Percentiles rank a stretch among this genome's conserved stretches.
These are phyloP conservation scores for Pythium pyrilobum DNA, from an alignment of 352 stramenopile species.

Conservation along the genomic window DNA sequence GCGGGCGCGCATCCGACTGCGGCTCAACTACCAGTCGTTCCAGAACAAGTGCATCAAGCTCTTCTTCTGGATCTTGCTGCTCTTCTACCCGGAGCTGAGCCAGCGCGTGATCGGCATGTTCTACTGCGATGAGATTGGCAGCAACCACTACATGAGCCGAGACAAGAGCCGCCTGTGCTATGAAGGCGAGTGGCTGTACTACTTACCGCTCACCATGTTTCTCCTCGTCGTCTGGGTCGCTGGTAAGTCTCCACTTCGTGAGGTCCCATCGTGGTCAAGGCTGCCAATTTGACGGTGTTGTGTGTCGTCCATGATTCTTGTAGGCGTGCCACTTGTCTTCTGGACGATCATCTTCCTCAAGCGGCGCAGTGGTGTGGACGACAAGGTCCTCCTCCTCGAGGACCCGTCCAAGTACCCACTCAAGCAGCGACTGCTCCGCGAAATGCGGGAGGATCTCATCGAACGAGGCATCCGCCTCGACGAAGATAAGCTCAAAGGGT, in stretches of 20 bases:
- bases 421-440: slow-evolving; percentile 38
- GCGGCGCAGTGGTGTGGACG: slow-evolving; percentile 36
- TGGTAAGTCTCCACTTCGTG: slow-evolving; percentile 27
- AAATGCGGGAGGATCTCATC: slow-evolving; percentile 44
- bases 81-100: slow-evolving; percentile 74
- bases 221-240: slow-evolving; percentile 55
- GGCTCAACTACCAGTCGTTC: slow-evolving; percentile 67
- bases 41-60: slow-evolving; percentile 78
- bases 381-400: slow-evolving; percentile 42
- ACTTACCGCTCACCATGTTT: slow-evolving; percentile 38
- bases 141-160: slow-evolving; percentile 51
- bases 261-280: no score
- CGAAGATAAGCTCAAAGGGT: slow-evolving; percentile 35
- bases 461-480: slow-evolving; percentile 38
- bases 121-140: slow-evolving; percentile 68
- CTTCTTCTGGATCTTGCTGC: slow-evolving; percentile 63
- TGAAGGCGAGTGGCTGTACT: slow-evolving; percentile 48
- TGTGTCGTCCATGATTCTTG: not conserved
- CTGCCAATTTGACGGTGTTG: no score
- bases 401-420: slow-evolving; percentile 28
- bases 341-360: slow-evolving; percentile 61
- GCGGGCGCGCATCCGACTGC: slow-evolving; percentile 58
- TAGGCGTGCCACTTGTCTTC: slow-evolving; percentile 66
- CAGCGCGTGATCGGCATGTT: slow-evolving; percentile 64
- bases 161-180: slow-evolving; percentile 62